A percentile compares a stretch with the other conserved stretches of the same genome.
These are phyloP conservation scores for Panicum hallii DNA, from an alignment of 202 grass and related monocot species.

Conservation along the genomic window DNA sequence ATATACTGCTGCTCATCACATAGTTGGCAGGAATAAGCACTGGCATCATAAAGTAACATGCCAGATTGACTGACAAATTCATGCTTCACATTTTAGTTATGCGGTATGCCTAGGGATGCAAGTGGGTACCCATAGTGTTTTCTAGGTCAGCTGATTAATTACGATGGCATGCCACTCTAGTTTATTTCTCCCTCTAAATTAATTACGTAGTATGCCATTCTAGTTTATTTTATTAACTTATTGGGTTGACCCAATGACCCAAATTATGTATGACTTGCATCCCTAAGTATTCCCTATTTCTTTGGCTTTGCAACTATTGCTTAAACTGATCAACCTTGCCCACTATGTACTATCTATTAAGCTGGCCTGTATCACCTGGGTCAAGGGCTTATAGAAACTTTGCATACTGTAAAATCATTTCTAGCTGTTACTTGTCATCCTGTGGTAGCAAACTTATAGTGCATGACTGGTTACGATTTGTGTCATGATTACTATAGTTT, in stretches of 20 bases:
- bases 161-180: too few species aligned
- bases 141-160: too few species aligned
- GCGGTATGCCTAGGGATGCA: not conserved
- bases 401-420: not conserved
- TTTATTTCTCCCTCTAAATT: too few species aligned
- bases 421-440: not conserved
- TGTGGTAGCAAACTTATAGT: not conserved
- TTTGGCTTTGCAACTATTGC: constrained; percentile 27
- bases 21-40: constrained; percentile 18
- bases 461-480: not conserved
- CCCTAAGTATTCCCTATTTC: not conserved
- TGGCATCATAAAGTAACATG: not conserved
- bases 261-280: too few species aligned
- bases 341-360: constrained; percentile 23
- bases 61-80: not conserved
- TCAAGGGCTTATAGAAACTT: constrained; percentile 6
- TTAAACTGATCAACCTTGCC: not conserved
- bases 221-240: too few species aligned
- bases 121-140: too few species aligned
- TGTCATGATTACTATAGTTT: not conserved
- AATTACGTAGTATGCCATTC: too few species aligned
- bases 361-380: not conserved
- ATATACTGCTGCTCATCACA: not conserved
- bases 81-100: constrained; percentile 24
- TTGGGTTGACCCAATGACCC: too few species aligned